Evolutionary conservation across 2,329 filamentous ascomycete genomes (phyloP), one percentile per base, ranked within the genome.

Genomic region (Atkinsonella hypoxylon): DNA sequence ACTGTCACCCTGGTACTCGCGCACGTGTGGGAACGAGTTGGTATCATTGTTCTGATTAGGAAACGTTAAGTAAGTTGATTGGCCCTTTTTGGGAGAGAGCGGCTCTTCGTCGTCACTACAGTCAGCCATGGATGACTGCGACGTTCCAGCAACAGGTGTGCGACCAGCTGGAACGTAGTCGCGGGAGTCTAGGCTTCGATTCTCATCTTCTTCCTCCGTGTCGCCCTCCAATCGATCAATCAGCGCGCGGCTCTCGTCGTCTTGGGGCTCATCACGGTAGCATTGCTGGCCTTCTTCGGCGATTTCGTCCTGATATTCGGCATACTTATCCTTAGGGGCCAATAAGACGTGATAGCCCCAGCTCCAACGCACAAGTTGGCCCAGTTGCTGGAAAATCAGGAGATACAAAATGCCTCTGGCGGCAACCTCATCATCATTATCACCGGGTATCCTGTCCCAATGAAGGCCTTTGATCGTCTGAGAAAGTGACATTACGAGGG

Each of bases 291-390:
- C 79, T 69, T 78, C 75, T 58, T 81, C 78, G 17, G 69, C 62
- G 13, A 71, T 65, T 52, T 78, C 70, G 34, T 75, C 60, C 47
- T 78, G 74, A 52, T 86, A 83, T 49, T 86, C 81, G 12, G 77
- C 72, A 60, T 87, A 88, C 55, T 78, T 79, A 46, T 84, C 81
- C 57, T 88, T 85, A 17, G 91, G 89, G 17, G 90, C 90, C n/a
- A 98, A 74, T 17, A 98, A 75, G 38, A 97, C 83, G 60, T 95
- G 89, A 67, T 95, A 97, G 11, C 93, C 93, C 93, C 93, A 98
- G 55, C 88, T 96, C 93, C 93, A 98, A 53, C 93, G 81, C 18
- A 98, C 83, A 26, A 97, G 74, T 68, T 98, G 93, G 20, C 93
- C 93, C 3, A 98, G 79, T 66, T 98, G 93, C 70, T 98, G 93